These are phyloP conservation scores for Mucor circinelloides DNA, from an alignment of 371 early-diverging fungal genomes.

Conservation along the genomic window DNA sequence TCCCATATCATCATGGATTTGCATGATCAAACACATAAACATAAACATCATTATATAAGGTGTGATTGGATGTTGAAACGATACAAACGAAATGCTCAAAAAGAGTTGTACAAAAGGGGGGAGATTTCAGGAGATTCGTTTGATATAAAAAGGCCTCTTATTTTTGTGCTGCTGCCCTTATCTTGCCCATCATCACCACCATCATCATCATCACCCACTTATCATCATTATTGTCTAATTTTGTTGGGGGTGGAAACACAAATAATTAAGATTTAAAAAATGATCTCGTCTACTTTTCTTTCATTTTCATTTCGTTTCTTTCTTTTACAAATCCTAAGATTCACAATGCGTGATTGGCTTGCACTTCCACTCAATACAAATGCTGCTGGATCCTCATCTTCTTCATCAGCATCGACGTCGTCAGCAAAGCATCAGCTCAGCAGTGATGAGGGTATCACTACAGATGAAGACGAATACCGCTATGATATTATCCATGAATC, in stretches of 20 bases:
- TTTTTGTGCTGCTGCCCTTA: not conserved
- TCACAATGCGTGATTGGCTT: conserved; percentile 30
- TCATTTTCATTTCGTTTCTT: conserved; percentile 24
- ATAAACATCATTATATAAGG: conserved; percentile 1
- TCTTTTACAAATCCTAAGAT: conserved; percentile 22
- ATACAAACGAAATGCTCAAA: not conserved
- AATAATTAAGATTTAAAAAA: conserved; percentile 1
- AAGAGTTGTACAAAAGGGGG: not conserved
- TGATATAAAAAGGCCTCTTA: conserved; percentile 2
- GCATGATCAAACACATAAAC: not conserved
- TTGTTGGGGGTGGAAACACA: not conserved
- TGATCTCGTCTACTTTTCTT: conserved; percentile 17
- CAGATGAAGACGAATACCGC: conserved; percentile 2
- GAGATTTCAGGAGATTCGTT: not conserved
- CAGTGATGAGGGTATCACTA: not conserved
- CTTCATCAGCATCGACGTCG: not conserved
- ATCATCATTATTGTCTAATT: not conserved
- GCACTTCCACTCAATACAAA: conserved; percentile 14
- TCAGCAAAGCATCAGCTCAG: not conserved
- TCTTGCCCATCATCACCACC: not conserved
- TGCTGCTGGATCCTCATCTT: not conserved
- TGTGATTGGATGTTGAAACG: conserved; percentile 1
- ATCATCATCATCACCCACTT: not conserved
- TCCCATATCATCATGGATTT: not conserved
- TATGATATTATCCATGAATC: not conserved